Evolutionary conservation across 179 eudicot species (phyloP).

Genomic region (Nepenthes alata): DNA sequence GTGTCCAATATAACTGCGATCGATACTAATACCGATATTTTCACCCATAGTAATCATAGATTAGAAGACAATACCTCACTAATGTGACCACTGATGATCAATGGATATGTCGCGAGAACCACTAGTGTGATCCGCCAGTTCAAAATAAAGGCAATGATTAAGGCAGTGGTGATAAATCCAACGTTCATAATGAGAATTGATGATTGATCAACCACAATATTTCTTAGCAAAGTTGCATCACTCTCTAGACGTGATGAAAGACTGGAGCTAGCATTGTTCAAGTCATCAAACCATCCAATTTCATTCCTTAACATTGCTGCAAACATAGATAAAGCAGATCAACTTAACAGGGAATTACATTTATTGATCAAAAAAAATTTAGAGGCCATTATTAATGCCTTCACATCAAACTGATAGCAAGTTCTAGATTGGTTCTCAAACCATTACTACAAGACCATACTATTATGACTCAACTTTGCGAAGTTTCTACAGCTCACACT

Average conservation of each 20-base stretch:
- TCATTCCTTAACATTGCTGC: constrained; percentile 90
- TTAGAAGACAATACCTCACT: constrained; percentile 55
- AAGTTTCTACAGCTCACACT: not conserved
- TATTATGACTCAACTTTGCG: not conserved
- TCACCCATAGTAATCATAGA: not conserved
- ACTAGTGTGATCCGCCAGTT: constrained; percentile 91
- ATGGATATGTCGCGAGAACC: constrained; percentile 74
- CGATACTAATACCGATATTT: too few relatives aligned
- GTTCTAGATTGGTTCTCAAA: not conserved
- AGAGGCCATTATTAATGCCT: not conserved
- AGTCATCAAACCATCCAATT: constrained; percentile 87
- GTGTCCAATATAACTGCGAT: too few relatives aligned
- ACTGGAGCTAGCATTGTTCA: constrained; percentile 63
- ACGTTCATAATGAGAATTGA: constrained; percentile 66
- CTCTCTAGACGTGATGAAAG: constrained; percentile 80
- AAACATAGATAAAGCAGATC: constrained; percentile 7
- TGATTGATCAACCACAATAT: constrained; percentile 64
- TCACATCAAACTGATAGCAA: not conserved
- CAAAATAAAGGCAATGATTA: constrained; percentile 68
- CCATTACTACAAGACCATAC: not conserved
- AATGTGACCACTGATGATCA: constrained; percentile 77
- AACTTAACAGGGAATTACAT: not conserved
- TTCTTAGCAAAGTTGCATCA: constrained; percentile 74
- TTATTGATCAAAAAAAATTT: not conserved
- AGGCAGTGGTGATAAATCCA: constrained; percentile 67